These are phyloP conservation scores for Geotrichum candidum DNA, from an alignment of 1,139 yeast genomes.

Conservation along the genomic window DNA sequence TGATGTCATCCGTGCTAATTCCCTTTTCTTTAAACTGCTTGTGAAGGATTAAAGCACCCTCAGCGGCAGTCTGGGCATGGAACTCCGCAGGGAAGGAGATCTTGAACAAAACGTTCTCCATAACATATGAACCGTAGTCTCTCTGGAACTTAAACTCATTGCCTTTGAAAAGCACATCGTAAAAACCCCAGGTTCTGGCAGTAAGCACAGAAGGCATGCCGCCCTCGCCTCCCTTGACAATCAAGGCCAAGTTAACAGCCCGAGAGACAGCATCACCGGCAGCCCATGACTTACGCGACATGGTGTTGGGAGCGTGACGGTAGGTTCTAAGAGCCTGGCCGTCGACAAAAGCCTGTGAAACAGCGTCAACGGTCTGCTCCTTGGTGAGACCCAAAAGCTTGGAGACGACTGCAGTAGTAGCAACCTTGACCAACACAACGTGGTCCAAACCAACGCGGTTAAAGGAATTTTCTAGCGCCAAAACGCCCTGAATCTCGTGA, in stretches of 20 bases:
- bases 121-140: constrained; percentile 50
- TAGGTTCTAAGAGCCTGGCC: constrained; percentile 55
- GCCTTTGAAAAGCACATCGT: constrained; percentile 52
- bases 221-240: constrained; percentile 48
- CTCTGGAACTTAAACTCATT: constrained; percentile 49
- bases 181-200: constrained; percentile 56
- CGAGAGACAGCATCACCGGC: constrained; percentile 60
- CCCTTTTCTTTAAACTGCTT: constrained; percentile 38
- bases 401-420: constrained; percentile 55
- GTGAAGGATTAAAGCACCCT: constrained; percentile 47
- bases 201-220: constrained; percentile 55
- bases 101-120: constrained; percentile 56
- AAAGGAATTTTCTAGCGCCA: constrained; percentile 54
- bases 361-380: constrained; percentile 49
- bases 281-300: constrained; percentile 60
- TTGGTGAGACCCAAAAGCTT: constrained; percentile 45
- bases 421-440: constrained; percentile 54
- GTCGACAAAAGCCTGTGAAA: constrained; percentile 56
- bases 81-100: constrained; percentile 62
- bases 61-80: constrained; percentile 63
- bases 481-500: constrained; percentile 54
- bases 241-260: constrained; percentile 50
- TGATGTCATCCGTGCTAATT: constrained; percentile 45
- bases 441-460: constrained; percentile 57
- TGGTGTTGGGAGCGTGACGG: constrained; percentile 59